Evolutionary conservation across 805 yeast species (phyloP).

Genomic region (Kuraishia cidri): DNA sequence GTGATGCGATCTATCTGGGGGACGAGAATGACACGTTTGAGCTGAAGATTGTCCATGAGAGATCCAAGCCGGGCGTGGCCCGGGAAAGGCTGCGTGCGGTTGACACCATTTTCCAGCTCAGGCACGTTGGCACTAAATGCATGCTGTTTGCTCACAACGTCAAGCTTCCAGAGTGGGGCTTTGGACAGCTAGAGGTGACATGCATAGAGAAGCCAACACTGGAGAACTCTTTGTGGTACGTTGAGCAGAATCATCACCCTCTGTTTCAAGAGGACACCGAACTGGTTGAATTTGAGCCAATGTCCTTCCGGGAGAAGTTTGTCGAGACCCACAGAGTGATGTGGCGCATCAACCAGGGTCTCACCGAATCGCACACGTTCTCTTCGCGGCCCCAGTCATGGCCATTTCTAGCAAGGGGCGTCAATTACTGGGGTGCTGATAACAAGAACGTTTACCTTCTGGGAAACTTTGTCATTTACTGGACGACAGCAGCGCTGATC

Average conservation of each 20-base stretch:
- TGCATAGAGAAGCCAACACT: constrained; percentile 71
- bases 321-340: constrained; percentile 48
- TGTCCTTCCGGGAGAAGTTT: constrained; percentile 40
- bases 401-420: constrained; percentile 54
- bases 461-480: constrained; percentile 59
- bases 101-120: constrained; percentile 61
- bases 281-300: constrained; percentile 17
- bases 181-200: constrained; percentile 77
- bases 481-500: constrained; percentile 28
- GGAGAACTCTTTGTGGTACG: constrained; percentile 62
- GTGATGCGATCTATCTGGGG: constrained; percentile 52
- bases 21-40: constrained; percentile 67
- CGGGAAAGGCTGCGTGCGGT: constrained; percentile 37
- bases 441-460: constrained; percentile 42
- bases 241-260: constrained; percentile 62
- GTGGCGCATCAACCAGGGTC: constrained; percentile 37
- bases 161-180: constrained; percentile 63
- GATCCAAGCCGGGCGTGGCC: constrained; percentile 22
- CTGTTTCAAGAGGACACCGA: constrained; percentile 22
- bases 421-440: constrained; percentile 41
- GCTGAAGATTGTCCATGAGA: constrained; percentile 37
- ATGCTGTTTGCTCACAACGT: constrained; percentile 63
- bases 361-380: constrained; percentile 38
- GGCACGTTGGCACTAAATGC: constrained; percentile 63
- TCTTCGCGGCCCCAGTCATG: constrained; percentile 53